Evolutionary conservation across 2,329 filamentous ascomycete genomes (phyloP), one percentile per base, ranked within the genome.

Genomic region (Cadophora luteo-olivacea): DNA sequence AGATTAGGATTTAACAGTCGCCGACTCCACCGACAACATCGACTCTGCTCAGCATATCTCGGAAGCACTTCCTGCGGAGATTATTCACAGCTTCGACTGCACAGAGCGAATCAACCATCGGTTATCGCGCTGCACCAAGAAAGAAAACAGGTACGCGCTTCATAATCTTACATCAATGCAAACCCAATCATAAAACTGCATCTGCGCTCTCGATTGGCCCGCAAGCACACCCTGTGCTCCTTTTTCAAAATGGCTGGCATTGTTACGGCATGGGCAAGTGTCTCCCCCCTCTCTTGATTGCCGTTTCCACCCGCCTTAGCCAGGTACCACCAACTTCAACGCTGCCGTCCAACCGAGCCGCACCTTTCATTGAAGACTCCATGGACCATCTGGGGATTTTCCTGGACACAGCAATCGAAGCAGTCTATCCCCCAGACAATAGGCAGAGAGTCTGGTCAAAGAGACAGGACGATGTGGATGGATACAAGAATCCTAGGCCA

Each of bases 321-420:
- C 55, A 60, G 36, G 57, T 60, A 60, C 36, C 33, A 60, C 57
- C 29, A 19, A 25, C 16, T 55, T 32, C 57, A 29, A 11, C 33
- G 33, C 11, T 60, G 33, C 36, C 33, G 57, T 60, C 57, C 57
- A 60, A 60, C 57, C 57, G 57, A 60, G 57, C 57, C 57, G 57
- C 57, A 60, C 33, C 24, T 7, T 38, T 12, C 33, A 41, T 60
- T 45, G 12, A 22, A 19, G 45, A 19, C 22, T 25, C 52, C 52
- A 16, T 45, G 41, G 41, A 55, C 16, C 52, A 60, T 60, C 36
- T 60, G 7, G n/a, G 36, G n/a, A 60, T 22, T 41, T 22, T 60
- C 57, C 57, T 19, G 57, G 57, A 12, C 36, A 16, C 22, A 25
- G 22, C 36, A 38, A 41, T 45, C 11, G 14, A 45, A 7, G 14